Percentiles rank a stretch among this genome's conserved stretches.
Conservation (phyloP, 2,329 filamentous ascomycete genomes). For the Diaporthe capsici region DNA sequence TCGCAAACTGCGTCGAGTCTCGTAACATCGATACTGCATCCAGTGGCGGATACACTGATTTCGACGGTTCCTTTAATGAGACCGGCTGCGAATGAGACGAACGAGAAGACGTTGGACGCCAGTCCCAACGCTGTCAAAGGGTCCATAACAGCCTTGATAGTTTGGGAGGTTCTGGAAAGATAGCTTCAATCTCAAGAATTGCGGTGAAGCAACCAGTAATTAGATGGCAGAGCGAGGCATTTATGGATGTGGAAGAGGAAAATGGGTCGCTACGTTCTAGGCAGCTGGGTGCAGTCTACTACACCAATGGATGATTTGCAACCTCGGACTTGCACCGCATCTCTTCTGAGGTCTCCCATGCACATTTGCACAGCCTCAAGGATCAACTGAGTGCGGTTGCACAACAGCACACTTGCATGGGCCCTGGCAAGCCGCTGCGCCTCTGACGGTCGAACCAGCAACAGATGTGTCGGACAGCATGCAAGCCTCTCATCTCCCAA, state of each 20-base stretch:
- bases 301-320: background rate
- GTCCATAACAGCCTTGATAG: background rate
- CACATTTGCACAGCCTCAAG: background rate
- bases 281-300: background rate
- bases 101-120: background rate
- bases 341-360: background rate
- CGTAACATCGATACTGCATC: background rate
- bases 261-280: background rate
- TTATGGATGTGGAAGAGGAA: background rate
- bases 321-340: background rate
- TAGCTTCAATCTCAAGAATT: background rate
- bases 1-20: background rate
- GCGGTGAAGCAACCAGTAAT: accelerated
- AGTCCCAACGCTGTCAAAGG: background rate
- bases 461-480: background rate
- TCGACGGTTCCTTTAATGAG: background rate
- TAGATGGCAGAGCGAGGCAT: background rate
- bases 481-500: background rate
- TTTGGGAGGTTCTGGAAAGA: background rate
- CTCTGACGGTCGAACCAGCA: background rate
- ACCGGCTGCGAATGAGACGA: background rate
- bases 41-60: background rate
- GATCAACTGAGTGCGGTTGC: too few relatives aligned
- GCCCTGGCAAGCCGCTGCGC: background rate
- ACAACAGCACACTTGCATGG: too few relatives aligned